Evolutionary conservation across 208 protist genomes (phyloP).

Genomic region (Strigomonas culicis): DNA sequence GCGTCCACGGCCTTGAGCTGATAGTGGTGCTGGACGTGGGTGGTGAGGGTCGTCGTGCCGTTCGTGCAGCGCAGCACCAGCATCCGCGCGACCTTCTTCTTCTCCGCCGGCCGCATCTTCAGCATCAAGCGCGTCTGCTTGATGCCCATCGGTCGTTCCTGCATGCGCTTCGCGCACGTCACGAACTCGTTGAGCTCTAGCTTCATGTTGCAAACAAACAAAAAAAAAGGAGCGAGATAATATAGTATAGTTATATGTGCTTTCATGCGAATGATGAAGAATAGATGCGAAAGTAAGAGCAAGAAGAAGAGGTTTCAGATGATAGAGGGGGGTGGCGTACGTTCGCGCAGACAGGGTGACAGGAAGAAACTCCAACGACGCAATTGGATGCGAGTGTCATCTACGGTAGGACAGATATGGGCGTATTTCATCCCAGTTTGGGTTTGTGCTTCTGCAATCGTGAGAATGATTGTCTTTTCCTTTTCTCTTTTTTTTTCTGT

Average conservation of each 20-base stretch:
- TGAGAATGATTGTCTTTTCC: no score
- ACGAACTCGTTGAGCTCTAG: conserved; percentile 58
- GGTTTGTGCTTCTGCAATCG: no score
- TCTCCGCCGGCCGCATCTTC: conserved; percentile 41
- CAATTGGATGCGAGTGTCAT: no score
- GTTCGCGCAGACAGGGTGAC: no score
- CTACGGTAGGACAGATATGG: no score
- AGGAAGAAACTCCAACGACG: no score
- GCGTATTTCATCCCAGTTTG: no score
- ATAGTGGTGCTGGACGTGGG: conserved; percentile 44
- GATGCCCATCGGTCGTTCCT: conserved; percentile 47
- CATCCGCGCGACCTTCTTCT: conserved; percentile 14
- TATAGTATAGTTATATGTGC: neutral
- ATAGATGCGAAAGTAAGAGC: no score
- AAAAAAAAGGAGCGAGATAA: conserved; percentile 7
- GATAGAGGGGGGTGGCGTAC: no score
- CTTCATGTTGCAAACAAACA: conserved; percentile 30
- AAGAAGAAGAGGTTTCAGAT: no score
- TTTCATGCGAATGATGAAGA: neutral
- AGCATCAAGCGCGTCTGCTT: conserved; percentile 68
- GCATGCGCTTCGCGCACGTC: conserved; percentile 44
- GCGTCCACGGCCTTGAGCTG: conserved; percentile 62
- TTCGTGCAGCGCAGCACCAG: conserved; percentile 75
- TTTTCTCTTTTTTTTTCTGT: no score
- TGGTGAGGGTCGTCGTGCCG: conserved; percentile 57